phyloP scores from a whole-genome alignment of 371 early-diverging fungal genomes.

The Mortierella sp. region DNA sequence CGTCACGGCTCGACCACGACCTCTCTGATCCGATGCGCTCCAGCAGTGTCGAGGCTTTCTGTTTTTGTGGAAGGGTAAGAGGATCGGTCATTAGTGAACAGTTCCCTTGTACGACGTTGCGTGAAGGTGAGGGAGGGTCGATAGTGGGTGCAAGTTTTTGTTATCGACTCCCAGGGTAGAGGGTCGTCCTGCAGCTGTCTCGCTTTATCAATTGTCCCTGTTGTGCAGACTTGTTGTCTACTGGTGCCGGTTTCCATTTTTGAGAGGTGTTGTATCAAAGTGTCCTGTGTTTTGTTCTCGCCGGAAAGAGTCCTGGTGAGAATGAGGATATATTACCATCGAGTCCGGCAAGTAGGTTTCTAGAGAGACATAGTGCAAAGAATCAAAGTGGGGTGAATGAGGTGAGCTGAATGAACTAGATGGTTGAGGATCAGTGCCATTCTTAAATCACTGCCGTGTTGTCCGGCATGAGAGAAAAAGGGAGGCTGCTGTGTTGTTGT shows the following conservation, averaged over 20 bases:
- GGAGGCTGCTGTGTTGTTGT: background rate
- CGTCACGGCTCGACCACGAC: constrained; percentile 72
- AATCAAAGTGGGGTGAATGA: background rate
- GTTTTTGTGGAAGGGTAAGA: background rate
- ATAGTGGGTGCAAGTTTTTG: background rate
- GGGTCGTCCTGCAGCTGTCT: background rate
- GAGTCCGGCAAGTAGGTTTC: constrained; percentile 55
- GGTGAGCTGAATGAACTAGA: background rate
- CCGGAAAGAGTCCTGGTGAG: background rate
- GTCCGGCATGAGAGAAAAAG: background rate
- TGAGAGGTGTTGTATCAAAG: background rate
- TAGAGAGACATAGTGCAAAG: background rate
- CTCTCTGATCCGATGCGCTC: constrained; percentile 74
- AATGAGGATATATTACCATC: constrained; percentile 36
- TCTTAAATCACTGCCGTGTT: background rate
- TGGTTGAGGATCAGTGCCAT: background rate
- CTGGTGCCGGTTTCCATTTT: background rate
- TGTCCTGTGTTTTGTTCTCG: background rate
- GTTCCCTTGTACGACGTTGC: background rate
- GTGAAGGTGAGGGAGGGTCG: background rate
- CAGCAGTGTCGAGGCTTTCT: constrained; percentile 74
- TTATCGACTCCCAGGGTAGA: no score
- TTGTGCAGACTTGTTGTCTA: background rate
- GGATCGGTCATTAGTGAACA: background rate
- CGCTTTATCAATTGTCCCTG: background rate